Evolutionary conservation across 2,329 filamentous ascomycete species (phyloP).

Genomic region (Chaetomium globosum): DNA sequence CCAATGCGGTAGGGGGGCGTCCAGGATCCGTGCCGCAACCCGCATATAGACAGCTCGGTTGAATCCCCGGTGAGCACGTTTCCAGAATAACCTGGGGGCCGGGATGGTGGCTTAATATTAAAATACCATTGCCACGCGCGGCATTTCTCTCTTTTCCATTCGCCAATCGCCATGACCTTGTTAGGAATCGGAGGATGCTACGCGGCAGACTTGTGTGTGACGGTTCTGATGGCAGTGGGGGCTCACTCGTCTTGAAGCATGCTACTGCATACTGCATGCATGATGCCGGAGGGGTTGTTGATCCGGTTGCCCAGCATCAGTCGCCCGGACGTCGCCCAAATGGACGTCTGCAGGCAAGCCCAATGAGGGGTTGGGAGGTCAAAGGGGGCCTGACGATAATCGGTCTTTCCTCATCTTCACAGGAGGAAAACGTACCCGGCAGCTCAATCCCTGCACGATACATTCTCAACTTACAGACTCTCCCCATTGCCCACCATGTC

Average conservation of each 20-base stretch:
- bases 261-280: background rate
- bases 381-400: background rate
- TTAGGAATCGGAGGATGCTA: background rate
- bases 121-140: background rate
- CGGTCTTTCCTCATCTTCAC: background rate
- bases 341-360: too few relatives aligned
- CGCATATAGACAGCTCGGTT: constrained; percentile 1
- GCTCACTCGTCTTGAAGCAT: background rate
- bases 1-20: background rate
- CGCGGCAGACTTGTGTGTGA: background rate
- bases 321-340: background rate
- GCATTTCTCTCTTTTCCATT: constrained; percentile 28
- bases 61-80: constrained; percentile 12
- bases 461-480: background rate
- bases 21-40: constrained; percentile 7
- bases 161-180: constrained; percentile 28
- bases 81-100: background rate
- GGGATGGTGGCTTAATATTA: background rate
- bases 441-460: background rate
- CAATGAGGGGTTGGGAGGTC: background rate
- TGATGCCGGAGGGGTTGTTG: background rate
- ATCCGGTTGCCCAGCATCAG: background rate
- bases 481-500: background rate
- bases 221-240: too few relatives aligned
- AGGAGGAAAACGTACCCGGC: background rate